These are phyloP conservation scores for Cytauxzoon felis DNA, from an alignment of 169 alveolate genomes.

Conservation along the genomic window DNA sequence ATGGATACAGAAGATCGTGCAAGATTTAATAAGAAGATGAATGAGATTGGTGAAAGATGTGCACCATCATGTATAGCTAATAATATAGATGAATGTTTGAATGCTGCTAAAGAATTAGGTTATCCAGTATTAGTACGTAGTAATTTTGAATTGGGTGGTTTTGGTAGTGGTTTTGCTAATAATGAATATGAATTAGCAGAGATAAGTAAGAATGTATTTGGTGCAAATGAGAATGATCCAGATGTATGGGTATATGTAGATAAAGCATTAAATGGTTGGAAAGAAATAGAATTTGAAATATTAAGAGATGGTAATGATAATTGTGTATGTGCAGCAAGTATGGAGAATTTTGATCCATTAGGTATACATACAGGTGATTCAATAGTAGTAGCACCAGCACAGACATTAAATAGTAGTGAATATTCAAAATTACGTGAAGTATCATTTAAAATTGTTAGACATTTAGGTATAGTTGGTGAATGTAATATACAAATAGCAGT, in stretches of 20 bases:
- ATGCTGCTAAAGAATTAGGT: constrained; percentile 77
- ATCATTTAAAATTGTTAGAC: constrained; percentile 80
- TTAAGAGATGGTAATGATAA: constrained; percentile 83
- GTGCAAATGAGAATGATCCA: constrained; percentile 42
- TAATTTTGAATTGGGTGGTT: constrained; percentile 76
- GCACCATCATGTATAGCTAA: constrained; percentile 79
- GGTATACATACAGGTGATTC: constrained; percentile 91
- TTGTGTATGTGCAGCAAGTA: constrained; percentile 84
- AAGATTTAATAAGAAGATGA: constrained; percentile 75
- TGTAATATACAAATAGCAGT: constrained; percentile 87
- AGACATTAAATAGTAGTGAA: constrained; percentile 81
- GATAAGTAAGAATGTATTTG: constrained; percentile 65
- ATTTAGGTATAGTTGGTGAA: constrained; percentile 84
- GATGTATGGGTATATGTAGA: constrained; percentile 78
- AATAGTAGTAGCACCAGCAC: constrained; percentile 88
- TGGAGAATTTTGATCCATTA: constrained; percentile 87
- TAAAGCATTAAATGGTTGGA: constrained; percentile 84
- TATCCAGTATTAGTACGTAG: constrained; percentile 86
- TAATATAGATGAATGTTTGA: constrained; percentile 65
- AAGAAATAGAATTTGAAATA: constrained; percentile 85
- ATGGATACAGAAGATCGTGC: constrained; percentile 83
- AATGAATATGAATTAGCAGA: constrained; percentile 72
- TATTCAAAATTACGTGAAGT: constrained; percentile 78
- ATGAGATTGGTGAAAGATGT: constrained; percentile 76
- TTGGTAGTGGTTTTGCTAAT: constrained; percentile 81